Evolutionary conservation across 2,329 filamentous ascomycete genomes (phyloP), one percentile per base, ranked within the genome.

Genomic region (Neonectria neomacrospora): DNA sequence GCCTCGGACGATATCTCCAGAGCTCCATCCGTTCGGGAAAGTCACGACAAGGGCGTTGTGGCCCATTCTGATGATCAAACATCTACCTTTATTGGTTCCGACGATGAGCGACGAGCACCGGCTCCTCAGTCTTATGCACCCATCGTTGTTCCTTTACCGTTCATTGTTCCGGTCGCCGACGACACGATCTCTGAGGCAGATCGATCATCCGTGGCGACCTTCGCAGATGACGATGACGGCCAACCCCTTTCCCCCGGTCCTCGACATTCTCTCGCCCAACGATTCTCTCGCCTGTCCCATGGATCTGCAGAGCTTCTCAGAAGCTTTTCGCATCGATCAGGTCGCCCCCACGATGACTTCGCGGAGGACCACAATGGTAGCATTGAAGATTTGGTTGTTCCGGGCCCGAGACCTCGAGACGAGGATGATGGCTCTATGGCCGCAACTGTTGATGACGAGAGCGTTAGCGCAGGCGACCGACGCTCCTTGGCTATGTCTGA

Each of bases 131-230:
- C 80, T 2, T 78, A 78, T 5, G 76, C 80, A 14, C 79, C 84
- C 28, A 78, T 83, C 8, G 80, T 92, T 37, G 79, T 91, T 1
- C 88, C 90, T 16, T 79, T 92, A 1, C 90, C 91, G 0, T 92
- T 92, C 76, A 84, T 75, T 10, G 80, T 91, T 1, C 88, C 88
- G 1, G 76, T 77, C 20, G 78, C 81, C 12, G 78, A 81, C 2
- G 78, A 82, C 5, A 74, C 79, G 23, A 41, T 65, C 12, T 72
- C 74, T 2, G 80, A 85, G 6, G 82, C 83, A 16, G 83, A 85
- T 20, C 79, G 83, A 28, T 93, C 90, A 2, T 92, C 91, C 2
- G 82, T 92, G 20, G 92, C 90, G 3, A 91, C 91, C 0, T 85
- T 90, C 71, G 89, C 90, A 16, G 89, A 91, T 60, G 84, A 89